Evolutionary conservation across 2,329 filamentous ascomycete species (phyloP).

Genomic region (Tolypocladium ophioglossoides): DNA sequence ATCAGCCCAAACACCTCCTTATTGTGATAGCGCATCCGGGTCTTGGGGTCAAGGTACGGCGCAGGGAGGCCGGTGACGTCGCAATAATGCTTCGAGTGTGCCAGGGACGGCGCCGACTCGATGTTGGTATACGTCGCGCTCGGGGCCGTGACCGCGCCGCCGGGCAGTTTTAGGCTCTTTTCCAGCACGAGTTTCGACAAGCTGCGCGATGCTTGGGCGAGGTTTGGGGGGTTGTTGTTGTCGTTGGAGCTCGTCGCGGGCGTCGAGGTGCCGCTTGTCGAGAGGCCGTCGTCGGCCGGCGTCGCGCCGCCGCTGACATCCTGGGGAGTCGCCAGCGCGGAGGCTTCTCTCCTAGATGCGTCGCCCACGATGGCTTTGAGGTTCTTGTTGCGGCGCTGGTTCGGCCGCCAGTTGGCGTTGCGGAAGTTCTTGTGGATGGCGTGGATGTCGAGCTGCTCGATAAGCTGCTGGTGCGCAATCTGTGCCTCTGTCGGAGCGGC

Average conservation of each 20-base stretch:
- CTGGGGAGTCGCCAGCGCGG: conserved; percentile 67
- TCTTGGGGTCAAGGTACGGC: conserved; percentile 91
- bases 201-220: conserved; percentile 81
- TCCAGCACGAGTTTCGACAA: conserved; percentile 82
- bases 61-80: conserved; percentile 91
- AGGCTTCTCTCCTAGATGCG: conserved; percentile 80
- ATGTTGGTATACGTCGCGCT: conserved; percentile 91
- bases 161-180: conserved; percentile 50
- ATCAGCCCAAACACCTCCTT: conserved; percentile 84
- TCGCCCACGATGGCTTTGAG: conserved; percentile 94
- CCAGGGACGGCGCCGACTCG: conserved; percentile 82
- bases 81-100: conserved; percentile 81
- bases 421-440: conserved; percentile 81
- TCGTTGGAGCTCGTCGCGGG: conserved; percentile 32
- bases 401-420: conserved; percentile 81
- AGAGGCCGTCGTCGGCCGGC: conserved; percentile 42
- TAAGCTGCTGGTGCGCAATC: conserved; percentile 73
- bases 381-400: conserved; percentile 96
- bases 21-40: conserved; percentile 83
- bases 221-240: conserved; percentile 49
- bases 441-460: conserved; percentile 88
- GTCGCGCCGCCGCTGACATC: conserved; percentile 69
- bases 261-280: conserved; percentile 48
- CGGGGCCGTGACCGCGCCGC: conserved; percentile 37
- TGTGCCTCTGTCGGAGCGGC: conserved; percentile 60